Percentiles rank a stretch among this genome's conserved stretches.
These are phyloP conservation scores for Globisporangium irregulare DNA, from an alignment of 352 stramenopile species.

Conservation along the genomic window DNA sequence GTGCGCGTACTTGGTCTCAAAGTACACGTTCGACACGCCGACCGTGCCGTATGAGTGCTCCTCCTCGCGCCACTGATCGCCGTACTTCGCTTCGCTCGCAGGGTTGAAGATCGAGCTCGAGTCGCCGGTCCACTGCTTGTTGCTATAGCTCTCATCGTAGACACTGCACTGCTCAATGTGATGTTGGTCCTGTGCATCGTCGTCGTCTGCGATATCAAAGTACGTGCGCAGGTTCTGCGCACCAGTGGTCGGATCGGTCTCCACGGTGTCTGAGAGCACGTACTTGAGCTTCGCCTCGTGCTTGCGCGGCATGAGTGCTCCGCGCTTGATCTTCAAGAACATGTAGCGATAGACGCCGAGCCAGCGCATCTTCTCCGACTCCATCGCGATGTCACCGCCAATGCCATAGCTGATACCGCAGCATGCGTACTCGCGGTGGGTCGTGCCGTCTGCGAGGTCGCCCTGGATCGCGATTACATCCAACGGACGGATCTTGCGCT, in stretches of 20 bases:
- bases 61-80: constrained; percentile 48
- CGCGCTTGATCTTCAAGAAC: constrained; percentile 72
- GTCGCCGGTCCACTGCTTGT: constrained; percentile 64
- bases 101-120: constrained; percentile 56
- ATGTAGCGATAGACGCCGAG: constrained; percentile 70
- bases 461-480: constrained; percentile 64
- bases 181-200: constrained; percentile 52
- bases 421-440: constrained; percentile 64
- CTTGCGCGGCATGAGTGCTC: constrained; percentile 41
- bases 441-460: constrained; percentile 41
- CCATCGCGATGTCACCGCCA: constrained; percentile 66
- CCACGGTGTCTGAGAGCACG: constrained; percentile 55
- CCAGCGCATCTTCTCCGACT: constrained; percentile 70
- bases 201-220: constrained; percentile 64
- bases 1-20: constrained; percentile 77
- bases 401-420: constrained; percentile 76
- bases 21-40: constrained; percentile 76
- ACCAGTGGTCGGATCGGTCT: constrained; percentile 38
- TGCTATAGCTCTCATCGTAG: constrained; percentile 52
- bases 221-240: constrained; percentile 66
- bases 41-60: constrained; percentile 47
- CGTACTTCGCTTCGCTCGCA: constrained; percentile 59
- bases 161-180: constrained; percentile 75
- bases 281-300: constrained; percentile 71
- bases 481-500: constrained; percentile 75